Base-by-base conservation (phyloP, 139 green algal species). In the Picochlorum sp. region DNA sequence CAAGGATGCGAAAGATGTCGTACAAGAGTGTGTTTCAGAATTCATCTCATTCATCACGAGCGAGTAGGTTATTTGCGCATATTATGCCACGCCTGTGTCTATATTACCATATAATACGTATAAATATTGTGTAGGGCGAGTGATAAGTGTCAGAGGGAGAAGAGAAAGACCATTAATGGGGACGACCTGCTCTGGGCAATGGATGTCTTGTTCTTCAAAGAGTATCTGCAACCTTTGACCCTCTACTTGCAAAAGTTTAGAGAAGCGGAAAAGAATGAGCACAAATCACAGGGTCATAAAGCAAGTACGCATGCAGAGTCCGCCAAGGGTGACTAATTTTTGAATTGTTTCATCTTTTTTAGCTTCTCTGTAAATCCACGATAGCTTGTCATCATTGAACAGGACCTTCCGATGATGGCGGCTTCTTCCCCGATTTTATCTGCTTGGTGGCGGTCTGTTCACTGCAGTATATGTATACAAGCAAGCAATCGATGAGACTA, bases 1-100 rank as follows among this genome's bases (percentile, higher is more conserved):
- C 4, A 99, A 99, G 72, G 94, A 99, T 56, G 92, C 94, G 3
- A 99, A 99, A 69, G 94, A 99, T 71, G 95, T 86, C 1, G 85
- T 98, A n/a, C 93, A 99, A 76, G 94, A 98, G 70, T 99, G 94
- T 70, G 86, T 98, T 0, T 96, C 86, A 0, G 94, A 99, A 79
- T 99, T 98, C 71, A 97, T 99, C 47, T 92, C 78, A 70, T 98
- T 99, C 78, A 95, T 99, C 23, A 99, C 94, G 2, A 96, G 85
- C 78, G 94, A 99, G 94, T 98, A 60, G 74, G 89, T 72, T 45
- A 1, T 8, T 2, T 45, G 11, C 2, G 34, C 8, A 11, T 4
- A 41, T 0, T 14, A 11, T 41, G 34, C 9, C 28, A 30, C 4
- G 16, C 45, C 3, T 18, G 45, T 15, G 16, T 54, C 18, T 21